phyloP scores from a whole-genome alignment of 2,329 filamentous ascomycete genomes.

The Neofusicoccum kwambonambiense region DNA sequence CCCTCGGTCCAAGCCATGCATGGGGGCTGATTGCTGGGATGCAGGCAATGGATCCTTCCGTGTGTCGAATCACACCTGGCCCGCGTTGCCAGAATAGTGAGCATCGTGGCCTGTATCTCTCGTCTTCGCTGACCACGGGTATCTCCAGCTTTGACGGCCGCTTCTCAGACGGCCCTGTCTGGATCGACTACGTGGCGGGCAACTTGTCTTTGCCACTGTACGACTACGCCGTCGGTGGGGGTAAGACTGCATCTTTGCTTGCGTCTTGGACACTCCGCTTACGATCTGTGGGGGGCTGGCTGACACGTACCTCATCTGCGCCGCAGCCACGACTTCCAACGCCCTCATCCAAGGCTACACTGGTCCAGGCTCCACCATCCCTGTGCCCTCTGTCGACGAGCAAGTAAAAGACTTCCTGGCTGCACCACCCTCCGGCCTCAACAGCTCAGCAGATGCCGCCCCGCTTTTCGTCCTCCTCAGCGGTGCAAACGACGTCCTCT shows the following conservation, averaged over 20 bases:
- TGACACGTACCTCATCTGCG: background rate
- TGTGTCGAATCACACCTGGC: background rate
- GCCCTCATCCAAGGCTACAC: constrained; percentile 17
- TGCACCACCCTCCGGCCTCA: background rate
- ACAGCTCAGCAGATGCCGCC: background rate
- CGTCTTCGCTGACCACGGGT: background rate
- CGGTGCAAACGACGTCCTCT: constrained; percentile 14
- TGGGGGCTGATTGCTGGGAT: background rate
- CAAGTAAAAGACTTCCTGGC: constrained; percentile 15
- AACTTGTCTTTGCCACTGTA: constrained; percentile 14
- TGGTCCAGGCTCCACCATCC: background rate
- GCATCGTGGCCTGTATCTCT: background rate
- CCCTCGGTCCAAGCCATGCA: too few species aligned
- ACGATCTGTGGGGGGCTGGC: too few species aligned
- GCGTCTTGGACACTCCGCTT: too few species aligned
- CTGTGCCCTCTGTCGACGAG: constrained; percentile 14
- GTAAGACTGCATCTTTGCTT: background rate
- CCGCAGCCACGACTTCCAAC: constrained; percentile 14
- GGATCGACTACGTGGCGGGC: constrained; percentile 15
- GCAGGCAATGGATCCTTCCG: background rate
- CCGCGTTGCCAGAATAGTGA: background rate
- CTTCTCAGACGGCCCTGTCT: constrained; percentile 18
- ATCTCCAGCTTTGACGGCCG: background rate
- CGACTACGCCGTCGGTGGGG: constrained; percentile 17
- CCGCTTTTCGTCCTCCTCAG: constrained; percentile 5